phyloP scores from a whole-genome alignment of 1,284 basidiomycete genomes.

The Tilletia setariae region DNA sequence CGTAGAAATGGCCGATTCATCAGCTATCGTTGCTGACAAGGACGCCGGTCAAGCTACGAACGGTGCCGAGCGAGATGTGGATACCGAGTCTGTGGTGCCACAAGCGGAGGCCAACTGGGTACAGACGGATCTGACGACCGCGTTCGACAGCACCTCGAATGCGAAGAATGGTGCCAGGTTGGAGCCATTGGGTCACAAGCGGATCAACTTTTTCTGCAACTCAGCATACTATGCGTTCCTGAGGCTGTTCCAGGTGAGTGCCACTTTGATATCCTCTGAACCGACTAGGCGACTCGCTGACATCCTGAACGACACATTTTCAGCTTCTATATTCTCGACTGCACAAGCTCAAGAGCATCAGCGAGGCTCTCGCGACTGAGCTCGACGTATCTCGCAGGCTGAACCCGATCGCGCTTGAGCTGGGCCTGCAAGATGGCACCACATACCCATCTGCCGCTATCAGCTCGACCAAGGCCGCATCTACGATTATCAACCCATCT shows the following conservation, averaged over 20 bases:
- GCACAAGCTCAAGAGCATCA: slow-evolving; percentile 67
- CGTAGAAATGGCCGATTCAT: not conserved
- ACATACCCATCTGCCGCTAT: slow-evolving; percentile 55
- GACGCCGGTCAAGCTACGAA: not conserved
- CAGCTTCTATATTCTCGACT: slow-evolving; percentile 86
- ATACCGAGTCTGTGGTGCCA: slow-evolving; percentile 23
- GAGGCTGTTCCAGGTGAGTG: slow-evolving; percentile 60
- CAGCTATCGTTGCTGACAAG: not conserved
- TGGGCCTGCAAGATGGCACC: slow-evolving; percentile 64
- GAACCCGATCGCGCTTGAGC: slow-evolving; percentile 62
- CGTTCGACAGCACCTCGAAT: slow-evolving; percentile 38
- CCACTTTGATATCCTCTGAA: not conserved
- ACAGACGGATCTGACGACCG: slow-evolving; percentile 53
- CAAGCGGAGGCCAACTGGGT: slow-evolving; percentile 58
- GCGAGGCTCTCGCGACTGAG: slow-evolving; percentile 14
- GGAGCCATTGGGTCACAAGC: slow-evolving; percentile 35
- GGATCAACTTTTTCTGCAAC: slow-evolving; percentile 77
- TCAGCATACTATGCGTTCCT: slow-evolving; percentile 87
- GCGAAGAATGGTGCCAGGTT: slow-evolving; percentile 19
- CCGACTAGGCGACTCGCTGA: not conserved
- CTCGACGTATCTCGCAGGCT: slow-evolving; percentile 55
- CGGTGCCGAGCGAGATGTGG: slow-evolving; percentile 19
- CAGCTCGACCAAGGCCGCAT: slow-evolving; percentile 28
- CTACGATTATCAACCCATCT: slow-evolving; percentile 19
- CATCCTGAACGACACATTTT: not conserved